These are phyloP conservation scores for Teratosphaeria epicoccoides DNA, from an alignment of 2,329 filamentous ascomycete species.

Conservation along the genomic window DNA sequence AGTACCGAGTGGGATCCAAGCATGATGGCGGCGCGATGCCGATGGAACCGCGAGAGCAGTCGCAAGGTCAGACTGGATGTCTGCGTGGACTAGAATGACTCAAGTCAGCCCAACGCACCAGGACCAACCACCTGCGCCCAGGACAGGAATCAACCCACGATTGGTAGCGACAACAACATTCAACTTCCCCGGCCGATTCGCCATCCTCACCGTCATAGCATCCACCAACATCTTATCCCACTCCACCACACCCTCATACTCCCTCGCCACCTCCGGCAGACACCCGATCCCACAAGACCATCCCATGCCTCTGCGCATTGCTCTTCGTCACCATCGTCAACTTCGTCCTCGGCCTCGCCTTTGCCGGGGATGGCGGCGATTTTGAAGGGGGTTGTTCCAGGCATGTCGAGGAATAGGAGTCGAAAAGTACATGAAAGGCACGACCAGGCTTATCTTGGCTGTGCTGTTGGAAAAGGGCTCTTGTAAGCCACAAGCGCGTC, in stretches of 20 bases:
- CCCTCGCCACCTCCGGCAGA: slow-evolving; percentile 43
- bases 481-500: too few relatives aligned
- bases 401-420: neutral
- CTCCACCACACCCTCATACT: slow-evolving; percentile 51
- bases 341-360: slow-evolving; percentile 45
- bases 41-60: slow-evolving; percentile 62
- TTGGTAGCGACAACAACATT: slow-evolving; percentile 57
- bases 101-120: neutral
- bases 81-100: slow-evolving; percentile 34
- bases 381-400: neutral
- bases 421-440: neutral
- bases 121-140: neutral
- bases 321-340: slow-evolving; percentile 56
- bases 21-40: slow-evolving; percentile 63
- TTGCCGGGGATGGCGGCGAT: slow-evolving; percentile 17
- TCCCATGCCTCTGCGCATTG: slow-evolving; percentile 55
- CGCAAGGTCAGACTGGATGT: slow-evolving; percentile 61
- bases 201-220: slow-evolving; percentile 56
- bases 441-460: neutral
- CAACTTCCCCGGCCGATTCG: slow-evolving; percentile 47
- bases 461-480: too few relatives aligned
- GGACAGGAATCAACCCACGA: too few relatives aligned
- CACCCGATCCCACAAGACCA: slow-evolving; percentile 60
- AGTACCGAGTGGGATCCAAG: slow-evolving; percentile 50
- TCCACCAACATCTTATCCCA: slow-evolving; percentile 57